Conservation (phyloP, 345 rosid species). For the Physaria fendleri region DNA sequence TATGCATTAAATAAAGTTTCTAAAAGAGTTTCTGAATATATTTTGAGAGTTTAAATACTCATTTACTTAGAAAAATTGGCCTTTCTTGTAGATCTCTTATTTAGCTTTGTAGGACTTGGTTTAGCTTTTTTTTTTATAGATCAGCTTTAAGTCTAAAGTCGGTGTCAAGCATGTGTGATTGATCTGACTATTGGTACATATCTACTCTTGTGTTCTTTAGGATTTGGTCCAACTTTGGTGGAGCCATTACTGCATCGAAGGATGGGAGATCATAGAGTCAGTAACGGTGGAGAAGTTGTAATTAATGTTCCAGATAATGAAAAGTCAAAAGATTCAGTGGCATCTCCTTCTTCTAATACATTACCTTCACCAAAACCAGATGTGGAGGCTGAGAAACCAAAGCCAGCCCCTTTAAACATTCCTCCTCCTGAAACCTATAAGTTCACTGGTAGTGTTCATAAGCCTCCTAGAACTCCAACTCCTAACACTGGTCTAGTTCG, state of each 20-base stretch:
- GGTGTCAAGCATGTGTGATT: no score
- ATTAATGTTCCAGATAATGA: constrained; percentile 24
- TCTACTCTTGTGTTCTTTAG: constrained; percentile 4
- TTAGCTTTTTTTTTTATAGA: no score
- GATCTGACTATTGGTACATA: not conserved
- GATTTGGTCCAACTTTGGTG: constrained; percentile 15
- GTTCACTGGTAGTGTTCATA: constrained; percentile 36
- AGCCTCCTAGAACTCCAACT: constrained; percentile 58
- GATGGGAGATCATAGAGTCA: constrained; percentile 20
- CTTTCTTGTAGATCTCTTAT: constrained; percentile 6
- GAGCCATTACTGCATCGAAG: no score
- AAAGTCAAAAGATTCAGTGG: not conserved
- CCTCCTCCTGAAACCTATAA: constrained; percentile 24
- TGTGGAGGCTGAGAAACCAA: not conserved
- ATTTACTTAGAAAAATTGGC: not conserved
- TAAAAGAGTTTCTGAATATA: not conserved
- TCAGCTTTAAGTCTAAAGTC: no score
- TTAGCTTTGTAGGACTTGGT: not conserved
- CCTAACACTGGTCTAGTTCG: constrained; percentile 34
- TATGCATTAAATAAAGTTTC: no score
- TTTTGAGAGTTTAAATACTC: not conserved
- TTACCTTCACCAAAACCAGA: not conserved
- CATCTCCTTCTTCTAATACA: no score
- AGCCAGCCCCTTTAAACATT: constrained; percentile 7
- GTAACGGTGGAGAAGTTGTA: constrained; percentile 18